A percentile compares a stretch with the other conserved stretches of the same genome.
These are phyloP conservation scores for Dactylellina haptotyla DNA, from an alignment of 2,329 filamentous ascomycete species.

Conservation along the genomic window DNA sequence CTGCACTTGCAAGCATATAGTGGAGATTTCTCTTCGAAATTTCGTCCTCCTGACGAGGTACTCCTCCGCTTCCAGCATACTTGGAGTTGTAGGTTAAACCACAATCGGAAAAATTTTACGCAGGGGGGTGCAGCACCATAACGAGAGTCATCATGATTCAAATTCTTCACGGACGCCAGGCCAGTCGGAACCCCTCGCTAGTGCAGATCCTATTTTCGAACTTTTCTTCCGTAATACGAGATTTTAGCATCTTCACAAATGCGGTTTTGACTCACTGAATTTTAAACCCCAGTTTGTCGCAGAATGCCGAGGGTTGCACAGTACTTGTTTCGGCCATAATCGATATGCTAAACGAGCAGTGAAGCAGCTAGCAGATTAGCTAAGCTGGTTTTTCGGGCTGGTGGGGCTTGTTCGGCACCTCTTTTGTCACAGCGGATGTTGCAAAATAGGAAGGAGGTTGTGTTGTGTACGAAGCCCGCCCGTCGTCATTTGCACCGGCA, in stretches of 20 bases:
- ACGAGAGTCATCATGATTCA: conserved; percentile 1
- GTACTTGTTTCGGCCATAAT: conserved; percentile 2
- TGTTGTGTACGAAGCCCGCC: too few species aligned
- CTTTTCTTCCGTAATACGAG: not conserved
- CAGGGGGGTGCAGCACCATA: not conserved
- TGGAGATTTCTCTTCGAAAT: not conserved
- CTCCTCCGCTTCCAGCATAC: not conserved
- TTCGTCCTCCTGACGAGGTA: not conserved
- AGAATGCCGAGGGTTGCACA: not conserved
- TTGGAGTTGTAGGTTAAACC: not conserved
- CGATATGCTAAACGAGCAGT: conserved; percentile 3
- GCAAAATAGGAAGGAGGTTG: too few species aligned
- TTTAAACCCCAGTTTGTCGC: not conserved
- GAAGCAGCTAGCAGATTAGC: too few species aligned
- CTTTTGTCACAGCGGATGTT: too few species aligned
- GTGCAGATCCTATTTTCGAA: not conserved
- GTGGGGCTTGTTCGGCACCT: too few species aligned
- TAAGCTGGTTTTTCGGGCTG: too few species aligned
- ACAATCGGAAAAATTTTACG: not conserved
- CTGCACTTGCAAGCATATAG: too few species aligned
- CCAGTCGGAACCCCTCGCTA: not conserved
- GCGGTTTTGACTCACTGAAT: conserved; percentile 4
- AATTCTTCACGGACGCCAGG: not conserved
- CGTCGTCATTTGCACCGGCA: too few species aligned
- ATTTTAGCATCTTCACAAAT: not conserved